A percentile compares a stretch with the other conserved stretches of the same genome.
Conservation (phyloP, 148 eudicot species). For the Beta vulgaris region DNA sequence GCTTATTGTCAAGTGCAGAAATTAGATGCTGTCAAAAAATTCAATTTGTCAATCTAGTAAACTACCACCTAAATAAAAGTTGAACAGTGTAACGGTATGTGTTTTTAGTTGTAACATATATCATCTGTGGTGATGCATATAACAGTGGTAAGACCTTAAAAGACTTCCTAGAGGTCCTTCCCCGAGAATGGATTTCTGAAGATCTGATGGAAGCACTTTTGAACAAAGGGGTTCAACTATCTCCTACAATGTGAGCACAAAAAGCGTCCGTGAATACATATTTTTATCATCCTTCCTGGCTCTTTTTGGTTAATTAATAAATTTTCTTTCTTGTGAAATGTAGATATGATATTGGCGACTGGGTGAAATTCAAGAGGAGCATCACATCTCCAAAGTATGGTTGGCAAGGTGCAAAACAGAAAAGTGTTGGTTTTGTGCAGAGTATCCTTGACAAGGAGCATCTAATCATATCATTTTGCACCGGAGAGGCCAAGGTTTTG, state of each 20-base stretch:
- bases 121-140: conserved; percentile 9
- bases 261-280: neutral
- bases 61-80: too few species aligned
- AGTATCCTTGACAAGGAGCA: conserved; percentile 78
- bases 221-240: conserved; percentile 77
- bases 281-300: neutral
- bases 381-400: conserved; percentile 69
- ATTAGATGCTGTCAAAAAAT: neutral
- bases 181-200: conserved; percentile 99
- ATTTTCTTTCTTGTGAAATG: too few species aligned
- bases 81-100: neutral
- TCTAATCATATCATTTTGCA: conserved; percentile 84
- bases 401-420: conserved; percentile 92
- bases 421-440: conserved; percentile 94
- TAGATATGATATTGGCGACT: conserved; percentile 88
- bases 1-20: neutral
- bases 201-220: conserved; percentile 86
- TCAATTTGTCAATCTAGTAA: neutral
- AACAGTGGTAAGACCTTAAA: conserved; percentile 87
- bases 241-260: conserved; percentile 80
- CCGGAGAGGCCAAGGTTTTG: conserved; percentile 82
- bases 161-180: conserved; percentile 93
- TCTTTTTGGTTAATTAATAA: neutral
- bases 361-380: conserved; percentile 88
- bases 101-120: neutral